These are phyloP conservation scores for Gracilariopsis chorda DNA, from an alignment of 23 red algal genomes.

Conservation along the genomic window DNA sequence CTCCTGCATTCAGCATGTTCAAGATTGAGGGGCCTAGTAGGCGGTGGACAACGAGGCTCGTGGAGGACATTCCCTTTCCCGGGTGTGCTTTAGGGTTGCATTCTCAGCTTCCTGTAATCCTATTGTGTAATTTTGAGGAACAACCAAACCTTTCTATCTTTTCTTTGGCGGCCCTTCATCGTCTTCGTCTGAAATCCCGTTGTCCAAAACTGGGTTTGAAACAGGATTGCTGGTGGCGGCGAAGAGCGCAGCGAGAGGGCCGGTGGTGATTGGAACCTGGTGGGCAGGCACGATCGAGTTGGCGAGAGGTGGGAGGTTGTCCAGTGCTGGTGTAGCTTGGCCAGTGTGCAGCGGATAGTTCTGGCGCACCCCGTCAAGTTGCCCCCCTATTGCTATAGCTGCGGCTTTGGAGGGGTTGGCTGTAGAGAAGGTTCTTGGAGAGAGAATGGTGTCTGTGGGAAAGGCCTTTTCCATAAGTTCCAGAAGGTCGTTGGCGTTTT, in stretches of 20 bases:
- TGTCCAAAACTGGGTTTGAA: not conserved
- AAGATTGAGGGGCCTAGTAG: not conserved
- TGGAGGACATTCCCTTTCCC: not conserved
- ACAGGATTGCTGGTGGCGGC: too few relatives aligned
- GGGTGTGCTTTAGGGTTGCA: not conserved
- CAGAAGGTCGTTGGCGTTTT: not conserved
- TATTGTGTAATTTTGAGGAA: not conserved
- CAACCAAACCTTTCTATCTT: not conserved
- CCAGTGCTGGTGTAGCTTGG: not conserved
- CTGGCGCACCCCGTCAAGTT: not conserved
- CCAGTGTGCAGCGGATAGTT: too few relatives aligned
- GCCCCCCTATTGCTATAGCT: not conserved
- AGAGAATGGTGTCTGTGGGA: not conserved
- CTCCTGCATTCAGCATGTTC: not conserved
- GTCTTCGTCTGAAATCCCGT: not conserved
- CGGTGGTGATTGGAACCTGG: not conserved
- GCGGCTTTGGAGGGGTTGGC: not conserved
- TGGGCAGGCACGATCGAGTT: not conserved
- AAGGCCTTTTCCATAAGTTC: not conserved
- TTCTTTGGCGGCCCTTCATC: not conserved
- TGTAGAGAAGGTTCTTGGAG: not conserved
- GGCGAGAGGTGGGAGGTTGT: not conserved
- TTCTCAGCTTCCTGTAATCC: not conserved
- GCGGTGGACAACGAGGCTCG: not conserved
- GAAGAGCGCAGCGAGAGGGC: not conserved